Percentiles rank a stretch among this genome's conserved stretches.
These are phyloP conservation scores for Ceratopteris richardii DNA, from an alignment of 75 land plant genomes.

Conservation along the genomic window DNA sequence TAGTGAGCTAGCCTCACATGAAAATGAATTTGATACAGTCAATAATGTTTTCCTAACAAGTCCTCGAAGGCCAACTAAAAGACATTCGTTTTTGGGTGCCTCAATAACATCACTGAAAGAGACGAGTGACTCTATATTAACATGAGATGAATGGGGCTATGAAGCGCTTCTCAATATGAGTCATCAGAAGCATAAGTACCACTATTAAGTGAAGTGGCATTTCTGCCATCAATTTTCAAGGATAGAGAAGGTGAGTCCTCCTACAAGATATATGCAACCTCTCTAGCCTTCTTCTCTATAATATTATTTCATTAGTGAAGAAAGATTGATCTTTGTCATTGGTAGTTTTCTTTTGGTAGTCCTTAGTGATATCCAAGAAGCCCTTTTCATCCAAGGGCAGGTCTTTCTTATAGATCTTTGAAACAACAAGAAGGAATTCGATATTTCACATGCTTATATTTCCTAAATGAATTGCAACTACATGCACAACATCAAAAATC, in stretches of 20 bases:
- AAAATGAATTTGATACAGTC: background rate
- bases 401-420: no score
- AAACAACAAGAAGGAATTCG: no score
- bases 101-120: background rate
- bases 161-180: background rate
- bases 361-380: no score
- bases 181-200: background rate
- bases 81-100: background rate
- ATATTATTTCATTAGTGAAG: no score
- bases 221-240: background rate
- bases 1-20: background rate
- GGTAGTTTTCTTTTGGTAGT: no score
- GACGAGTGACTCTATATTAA: background rate
- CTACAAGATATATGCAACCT: background rate
- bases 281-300: background rate
- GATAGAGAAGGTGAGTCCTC: constrained; percentile 1
- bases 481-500: no score
- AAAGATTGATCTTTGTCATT: no score
- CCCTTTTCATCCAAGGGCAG: no score
- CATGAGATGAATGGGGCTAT: background rate
- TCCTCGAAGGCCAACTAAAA: background rate
- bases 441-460: no score
- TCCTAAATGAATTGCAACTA: no score
- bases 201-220: background rate
- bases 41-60: background rate